A percentile compares a stretch with the other conserved stretches of the same genome.
Evolutionary conservation across 805 yeast genomes (phyloP).

Genomic region (Candida oleophila): DNA sequence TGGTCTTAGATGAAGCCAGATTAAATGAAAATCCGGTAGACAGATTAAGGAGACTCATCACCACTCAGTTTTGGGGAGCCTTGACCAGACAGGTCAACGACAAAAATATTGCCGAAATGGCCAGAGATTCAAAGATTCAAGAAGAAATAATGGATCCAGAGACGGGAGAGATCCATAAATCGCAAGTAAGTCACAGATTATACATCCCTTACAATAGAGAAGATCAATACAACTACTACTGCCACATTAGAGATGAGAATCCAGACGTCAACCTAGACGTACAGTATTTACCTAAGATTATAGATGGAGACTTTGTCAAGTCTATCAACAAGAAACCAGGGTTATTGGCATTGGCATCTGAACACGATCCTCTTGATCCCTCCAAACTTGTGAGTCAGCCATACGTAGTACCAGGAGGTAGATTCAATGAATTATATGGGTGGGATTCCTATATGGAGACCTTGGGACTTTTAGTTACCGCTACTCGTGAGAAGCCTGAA

Average conservation of each 20-base stretch:
- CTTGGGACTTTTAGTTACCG: slow-evolving; percentile 71
- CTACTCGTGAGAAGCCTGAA: slow-evolving; percentile 27
- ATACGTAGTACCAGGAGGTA: slow-evolving; percentile 95
- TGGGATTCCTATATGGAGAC: slow-evolving; percentile 98
- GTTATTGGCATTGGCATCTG: slow-evolving; percentile 75
- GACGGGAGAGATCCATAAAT: slow-evolving; percentile 28
- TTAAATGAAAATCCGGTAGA: slow-evolving; percentile 85
- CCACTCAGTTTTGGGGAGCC: slow-evolving; percentile 76
- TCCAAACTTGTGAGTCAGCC: slow-evolving; percentile 64
- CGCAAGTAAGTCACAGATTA: slow-evolving; percentile 65
- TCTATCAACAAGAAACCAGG: slow-evolving; percentile 85
- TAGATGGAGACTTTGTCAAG: slow-evolving; percentile 75
- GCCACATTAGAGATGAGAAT: slow-evolving; percentile 47
- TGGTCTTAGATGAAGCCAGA: slow-evolving; percentile 79
- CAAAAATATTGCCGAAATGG: slow-evolving; percentile 63
- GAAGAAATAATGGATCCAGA: slow-evolving; percentile 40
- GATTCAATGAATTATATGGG: slow-evolving; percentile 94
- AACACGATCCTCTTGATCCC: slow-evolving; percentile 53
- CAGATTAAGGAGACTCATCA: slow-evolving; percentile 69
- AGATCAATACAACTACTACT: slow-evolving; percentile 73
- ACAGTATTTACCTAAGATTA: slow-evolving; percentile 68
- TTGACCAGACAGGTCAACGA: slow-evolving; percentile 71
- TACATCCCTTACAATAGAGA: slow-evolving; percentile 69
- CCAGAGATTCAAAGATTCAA: slow-evolving; percentile 73
- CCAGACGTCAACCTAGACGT: slow-evolving; percentile 68